phyloP scores from a whole-genome alignment of 1,284 basidiomycete species.

The Malassezia slooffiae region DNA sequence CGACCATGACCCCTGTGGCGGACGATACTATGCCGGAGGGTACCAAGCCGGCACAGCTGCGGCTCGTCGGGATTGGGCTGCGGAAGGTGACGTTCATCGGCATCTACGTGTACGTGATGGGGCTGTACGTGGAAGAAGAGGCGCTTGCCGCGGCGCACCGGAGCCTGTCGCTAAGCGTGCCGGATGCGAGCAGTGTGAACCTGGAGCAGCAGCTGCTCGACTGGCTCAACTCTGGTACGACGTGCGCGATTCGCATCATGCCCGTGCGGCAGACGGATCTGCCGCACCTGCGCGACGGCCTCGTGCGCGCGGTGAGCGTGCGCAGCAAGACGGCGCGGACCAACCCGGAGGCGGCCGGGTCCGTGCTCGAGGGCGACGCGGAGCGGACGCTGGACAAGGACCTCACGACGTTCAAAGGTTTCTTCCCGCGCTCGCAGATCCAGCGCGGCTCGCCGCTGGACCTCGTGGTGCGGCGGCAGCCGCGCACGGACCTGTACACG shows the following conservation, averaged over 20 bases:
- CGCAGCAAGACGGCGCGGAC: conserved; percentile 53
- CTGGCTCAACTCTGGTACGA: conserved; percentile 22
- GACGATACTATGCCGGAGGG: no score
- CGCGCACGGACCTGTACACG: not conserved
- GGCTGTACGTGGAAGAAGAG: conserved; percentile 65
- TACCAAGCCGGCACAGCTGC: no score
- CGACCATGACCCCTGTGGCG: not conserved
- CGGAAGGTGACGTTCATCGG: conserved; percentile 69
- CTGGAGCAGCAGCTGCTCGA: conserved; percentile 18
- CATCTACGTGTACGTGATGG: conserved; percentile 72
- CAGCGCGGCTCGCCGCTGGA: conserved; percentile 48
- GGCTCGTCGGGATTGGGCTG: conserved; percentile 68
- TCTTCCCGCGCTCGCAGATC: conserved; percentile 49
- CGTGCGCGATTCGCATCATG: conserved; percentile 49
- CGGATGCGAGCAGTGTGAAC: not conserved
- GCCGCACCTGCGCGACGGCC: conserved; percentile 71
- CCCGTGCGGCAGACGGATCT: conserved; percentile 70
- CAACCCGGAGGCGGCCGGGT: not conserved
- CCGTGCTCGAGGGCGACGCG: not conserved
- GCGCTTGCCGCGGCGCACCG: not conserved
- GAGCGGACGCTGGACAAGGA: not conserved
- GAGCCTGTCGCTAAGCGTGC: not conserved
- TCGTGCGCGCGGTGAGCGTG: conserved; percentile 59
- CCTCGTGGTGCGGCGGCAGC: conserved; percentile 26
- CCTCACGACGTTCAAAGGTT: conserved; percentile 41